Base-by-base conservation (phyloP, 495 filamentous ascomycete species). In the Penicillium nucicola region DNA sequence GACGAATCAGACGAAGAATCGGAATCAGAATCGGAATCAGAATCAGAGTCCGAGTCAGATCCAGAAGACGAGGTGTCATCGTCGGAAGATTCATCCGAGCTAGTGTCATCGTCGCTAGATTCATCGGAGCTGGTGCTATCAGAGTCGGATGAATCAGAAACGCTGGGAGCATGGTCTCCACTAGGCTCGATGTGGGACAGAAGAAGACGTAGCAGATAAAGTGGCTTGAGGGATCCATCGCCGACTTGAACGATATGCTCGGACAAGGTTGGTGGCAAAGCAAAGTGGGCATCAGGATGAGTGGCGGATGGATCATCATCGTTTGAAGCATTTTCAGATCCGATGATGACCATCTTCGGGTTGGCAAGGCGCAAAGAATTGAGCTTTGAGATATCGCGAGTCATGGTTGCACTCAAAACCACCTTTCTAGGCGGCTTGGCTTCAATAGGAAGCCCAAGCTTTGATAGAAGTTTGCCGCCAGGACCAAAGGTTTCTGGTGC, bases 401-500 rank as follows among this genome's bases (percentile, higher is more conserved):
- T 96, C 88, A 98, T 95, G 0, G 95, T 97, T 7, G 93, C 93
- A 62, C 89, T 95, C 10, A 97, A 75, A 31, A 95, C 73, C 18
- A 96, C 75, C 65, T 96, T 96, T 36, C 81, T 70, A 36, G 80
- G 73, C 10, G 81, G 68, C 45, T 62, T 65, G 48, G 57, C 62
- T 32, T 69, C 56, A 2, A 71, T 56, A 0, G 74, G 67, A 33
- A 71, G 63, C 11, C 64, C 64, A 34, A 77, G 56, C 5, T 63
- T 51, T 0, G 66, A 53, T 20, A 78, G 49, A 25, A 75, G 59
- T 47, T 69, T 60, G 12, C 72, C 72, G 17, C 67, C 66, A 10
- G 62, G 74, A 9, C 74, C 75, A 37, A 77, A 79, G n/a, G 79
- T 72, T 41, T 77, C 76, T 6, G 77, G 72, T 3, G 66, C 59